Conservation (phyloP, 352 stramenopile species). For the Globisporangium barbulae region DNA sequence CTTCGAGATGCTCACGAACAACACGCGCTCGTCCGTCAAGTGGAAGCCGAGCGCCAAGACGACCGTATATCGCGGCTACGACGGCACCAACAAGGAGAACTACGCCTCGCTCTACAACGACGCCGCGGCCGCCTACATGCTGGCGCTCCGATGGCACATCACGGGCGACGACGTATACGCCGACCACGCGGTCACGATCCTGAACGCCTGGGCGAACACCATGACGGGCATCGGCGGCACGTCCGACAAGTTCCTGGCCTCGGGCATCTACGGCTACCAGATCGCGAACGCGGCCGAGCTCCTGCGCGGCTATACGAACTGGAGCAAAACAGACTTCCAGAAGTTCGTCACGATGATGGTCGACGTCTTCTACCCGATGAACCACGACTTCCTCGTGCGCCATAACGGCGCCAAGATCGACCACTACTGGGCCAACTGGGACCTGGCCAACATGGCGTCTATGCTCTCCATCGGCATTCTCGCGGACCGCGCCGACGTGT, state of each 20-base stretch:
- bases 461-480: constrained; percentile 23
- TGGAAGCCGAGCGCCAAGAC: constrained; percentile 12
- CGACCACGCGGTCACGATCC: constrained; percentile 12
- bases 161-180: constrained; percentile 14
- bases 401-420: constrained; percentile 25
- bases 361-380: constrained; percentile 22
- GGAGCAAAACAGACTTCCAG: constrained; percentile 7
- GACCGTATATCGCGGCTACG: constrained; percentile 13
- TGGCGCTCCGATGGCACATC: constrained; percentile 20
- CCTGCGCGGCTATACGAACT: constrained; percentile 15
- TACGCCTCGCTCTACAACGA: constrained; percentile 19
- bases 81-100: constrained; percentile 17
- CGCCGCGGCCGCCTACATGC: constrained; percentile 17
- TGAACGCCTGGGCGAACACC: constrained; percentile 19
- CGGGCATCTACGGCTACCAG: constrained; percentile 23
- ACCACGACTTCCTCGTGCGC: constrained; percentile 20
- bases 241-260: constrained; percentile 20
- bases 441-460: constrained; percentile 22
- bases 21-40: constrained; percentile 12
- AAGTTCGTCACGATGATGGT: constrained; percentile 19
- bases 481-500: constrained; percentile 16
- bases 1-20: constrained; percentile 19
- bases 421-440: constrained; percentile 26
- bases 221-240: constrained; percentile 14
- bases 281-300: constrained; percentile 23